Percentiles rank a stretch among this genome's conserved stretches.
These are phyloP conservation scores for Populus trichocarpa DNA, from an alignment of 441 rosid genomes.

Conservation along the genomic window DNA sequence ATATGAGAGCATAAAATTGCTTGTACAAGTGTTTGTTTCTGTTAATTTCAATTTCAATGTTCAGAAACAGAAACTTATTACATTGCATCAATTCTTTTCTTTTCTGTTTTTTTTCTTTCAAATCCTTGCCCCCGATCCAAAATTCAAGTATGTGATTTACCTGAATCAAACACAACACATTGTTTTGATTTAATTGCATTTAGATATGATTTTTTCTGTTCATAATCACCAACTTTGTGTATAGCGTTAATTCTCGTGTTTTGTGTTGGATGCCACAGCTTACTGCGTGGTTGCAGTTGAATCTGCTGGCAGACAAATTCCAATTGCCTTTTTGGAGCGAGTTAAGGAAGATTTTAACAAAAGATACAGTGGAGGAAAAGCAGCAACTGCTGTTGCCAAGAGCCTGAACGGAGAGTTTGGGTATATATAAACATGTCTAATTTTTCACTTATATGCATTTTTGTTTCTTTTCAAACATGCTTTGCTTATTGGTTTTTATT, in stretches of 20 bases:
- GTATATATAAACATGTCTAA: constrained; percentile 28
- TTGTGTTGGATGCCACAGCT: constrained; percentile 45
- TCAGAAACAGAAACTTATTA: neutral
- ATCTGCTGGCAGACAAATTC: constrained; percentile 83
- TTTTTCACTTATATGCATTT: neutral
- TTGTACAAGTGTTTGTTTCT: neutral
- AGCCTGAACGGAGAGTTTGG: constrained; percentile 85
- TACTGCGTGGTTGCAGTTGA: constrained; percentile 96
- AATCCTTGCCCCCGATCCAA: neutral
- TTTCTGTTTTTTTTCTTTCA: neutral
- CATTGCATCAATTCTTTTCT: neutral
- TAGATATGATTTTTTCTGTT: neutral
- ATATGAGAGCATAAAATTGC: neutral
- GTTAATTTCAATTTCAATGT: neutral
- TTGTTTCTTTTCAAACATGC: neutral
- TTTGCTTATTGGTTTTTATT: constrained; percentile 1
- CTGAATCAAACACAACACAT: neutral
- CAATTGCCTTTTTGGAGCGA: constrained; percentile 88
- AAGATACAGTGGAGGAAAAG: constrained; percentile 83
- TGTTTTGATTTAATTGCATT: neutral
- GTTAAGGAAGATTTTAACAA: constrained; percentile 81
- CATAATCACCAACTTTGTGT: neutral
- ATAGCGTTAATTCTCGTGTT: constrained; percentile 4
- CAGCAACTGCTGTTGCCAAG: constrained; percentile 69
- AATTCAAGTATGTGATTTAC: neutral